Percentiles rank a stretch among this genome's conserved stretches.
These are phyloP conservation scores for Boletus bicolor DNA, from an alignment of 768 basidiomycete genomes.

Conservation along the genomic window DNA sequence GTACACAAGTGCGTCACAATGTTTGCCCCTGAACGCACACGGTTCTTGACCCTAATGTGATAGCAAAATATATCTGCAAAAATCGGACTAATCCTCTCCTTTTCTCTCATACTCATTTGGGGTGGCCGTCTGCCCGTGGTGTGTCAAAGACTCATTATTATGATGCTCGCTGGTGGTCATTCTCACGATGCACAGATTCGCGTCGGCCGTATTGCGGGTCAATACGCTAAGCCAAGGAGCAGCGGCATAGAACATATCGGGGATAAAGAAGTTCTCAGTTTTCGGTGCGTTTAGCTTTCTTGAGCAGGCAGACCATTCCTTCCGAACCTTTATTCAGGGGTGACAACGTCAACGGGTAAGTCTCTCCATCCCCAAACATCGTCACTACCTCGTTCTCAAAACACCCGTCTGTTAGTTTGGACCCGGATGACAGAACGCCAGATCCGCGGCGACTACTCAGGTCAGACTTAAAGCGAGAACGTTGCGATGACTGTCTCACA, in stretches of 20 bases:
- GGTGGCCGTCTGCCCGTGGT: constrained; percentile 93
- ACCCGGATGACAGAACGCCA: constrained; percentile 76
- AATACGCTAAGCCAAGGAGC: constrained; percentile 93
- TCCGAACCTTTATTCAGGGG: constrained; percentile 50
- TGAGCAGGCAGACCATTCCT: neutral
- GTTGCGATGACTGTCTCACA: constrained; percentile 5
- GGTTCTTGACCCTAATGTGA: constrained; percentile 3
- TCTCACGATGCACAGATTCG: constrained; percentile 49
- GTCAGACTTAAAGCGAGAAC: constrained; percentile 29
- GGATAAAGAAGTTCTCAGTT: constrained; percentile 76
- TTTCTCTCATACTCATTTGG: constrained; percentile 93
- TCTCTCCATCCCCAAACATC: neutral
- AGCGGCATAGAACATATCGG: constrained; percentile 77
- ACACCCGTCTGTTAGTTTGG: constrained; percentile 37
- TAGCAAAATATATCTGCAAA: constrained; percentile 86
- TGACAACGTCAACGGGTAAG: constrained; percentile 92
- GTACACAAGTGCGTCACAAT: constrained; percentile 61
- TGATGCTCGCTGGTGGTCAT: neutral
- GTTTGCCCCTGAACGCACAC: constrained; percentile 9
- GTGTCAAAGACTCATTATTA: constrained; percentile 24
- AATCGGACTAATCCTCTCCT: constrained; percentile 88
- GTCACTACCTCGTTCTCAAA: neutral
- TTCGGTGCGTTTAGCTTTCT: constrained; percentile 54
- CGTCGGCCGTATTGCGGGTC: constrained; percentile 91
- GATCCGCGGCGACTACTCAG: constrained; percentile 87